phyloP scores from a whole-genome alignment of 148 eudicot species.

The Rhododendron kiyosumense region DNA sequence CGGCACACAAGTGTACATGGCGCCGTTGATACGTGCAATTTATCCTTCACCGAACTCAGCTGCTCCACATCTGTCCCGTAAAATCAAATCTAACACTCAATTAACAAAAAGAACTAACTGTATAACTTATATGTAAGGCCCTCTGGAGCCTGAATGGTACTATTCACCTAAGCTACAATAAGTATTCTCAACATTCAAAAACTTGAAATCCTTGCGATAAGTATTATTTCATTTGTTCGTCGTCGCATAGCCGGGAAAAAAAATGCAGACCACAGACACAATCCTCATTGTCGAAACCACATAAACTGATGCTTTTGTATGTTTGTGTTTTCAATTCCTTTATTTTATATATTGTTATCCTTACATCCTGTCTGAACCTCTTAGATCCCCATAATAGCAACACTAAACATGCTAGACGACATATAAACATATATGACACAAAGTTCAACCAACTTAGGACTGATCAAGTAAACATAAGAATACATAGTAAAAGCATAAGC shows the following conservation, averaged over 20 bases:
- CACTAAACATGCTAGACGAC: background rate
- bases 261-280: background rate
- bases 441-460: background rate
- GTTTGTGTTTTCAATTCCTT: background rate
- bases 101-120: background rate
- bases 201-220: background rate
- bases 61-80: constrained; percentile 49
- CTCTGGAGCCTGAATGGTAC: background rate
- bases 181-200: background rate
- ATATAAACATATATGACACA: background rate
- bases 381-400: background rate
- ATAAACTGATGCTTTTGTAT: background rate
- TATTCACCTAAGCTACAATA: background rate
- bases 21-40: constrained; percentile 65
- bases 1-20: constrained; percentile 60
- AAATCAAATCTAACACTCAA: background rate
- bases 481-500: background rate
- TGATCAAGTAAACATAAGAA: background rate
- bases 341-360: background rate
- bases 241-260: background rate
- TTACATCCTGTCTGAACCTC: background rate
- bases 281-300: background rate
- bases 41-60: constrained; percentile 70
- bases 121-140: background rate
- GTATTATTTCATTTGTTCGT: background rate